Evolutionary conservation across 2,329 filamentous ascomycete genomes (phyloP), one percentile per base, ranked within the genome.

Genomic region (Colletotrichum destructivum): DNA sequence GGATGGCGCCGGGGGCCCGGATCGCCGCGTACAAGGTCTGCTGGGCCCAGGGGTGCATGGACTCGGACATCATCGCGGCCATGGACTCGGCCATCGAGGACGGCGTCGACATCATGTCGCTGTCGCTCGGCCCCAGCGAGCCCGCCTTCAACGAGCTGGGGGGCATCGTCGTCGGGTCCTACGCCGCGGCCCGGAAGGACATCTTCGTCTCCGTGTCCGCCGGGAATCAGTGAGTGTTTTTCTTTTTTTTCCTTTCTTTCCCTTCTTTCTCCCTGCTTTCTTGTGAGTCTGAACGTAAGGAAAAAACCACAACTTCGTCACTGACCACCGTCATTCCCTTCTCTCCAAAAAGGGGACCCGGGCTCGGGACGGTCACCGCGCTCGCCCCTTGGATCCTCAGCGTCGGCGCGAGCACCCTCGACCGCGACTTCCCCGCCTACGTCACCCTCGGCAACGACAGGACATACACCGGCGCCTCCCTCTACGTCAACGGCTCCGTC

Each of bases 21-120:
- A 15, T 71, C 4, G 62, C 68, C 31, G 62, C 57, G 56, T 71
- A 71, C 21, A 71, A 71, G 63, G 55, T 60, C 23, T 71, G 68
- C 56, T 67, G 68, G 62, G 26, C 11, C 2, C 9, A 15, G 16
- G 56, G 56, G 2, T 71, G 68, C 42, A 46, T 55, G 55, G 51
- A 62, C 49, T 56, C 62, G 9, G 68, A 71, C 31, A 61, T 67
- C 13, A 47, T 71, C 21, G 57, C 62, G 2, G 68, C 38, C 23
- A 55, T 71, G 56, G 68, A 71, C 31, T 40, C 62, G 51, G 68
- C 68, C 18, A 71, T 71, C 21, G 56, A 61, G 11, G 68, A 71
- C 47, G 68, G 68, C 8, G 68, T 71, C 56, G 60, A 71, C 31
- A 40, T 71, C 31, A 62, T 67, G 42, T 62, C 62, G 4, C 49